Evolutionary conservation across 305 asterid species (phyloP), one percentile per base, ranked within the genome.

Genomic region (Fraxinus dipetala): DNA sequence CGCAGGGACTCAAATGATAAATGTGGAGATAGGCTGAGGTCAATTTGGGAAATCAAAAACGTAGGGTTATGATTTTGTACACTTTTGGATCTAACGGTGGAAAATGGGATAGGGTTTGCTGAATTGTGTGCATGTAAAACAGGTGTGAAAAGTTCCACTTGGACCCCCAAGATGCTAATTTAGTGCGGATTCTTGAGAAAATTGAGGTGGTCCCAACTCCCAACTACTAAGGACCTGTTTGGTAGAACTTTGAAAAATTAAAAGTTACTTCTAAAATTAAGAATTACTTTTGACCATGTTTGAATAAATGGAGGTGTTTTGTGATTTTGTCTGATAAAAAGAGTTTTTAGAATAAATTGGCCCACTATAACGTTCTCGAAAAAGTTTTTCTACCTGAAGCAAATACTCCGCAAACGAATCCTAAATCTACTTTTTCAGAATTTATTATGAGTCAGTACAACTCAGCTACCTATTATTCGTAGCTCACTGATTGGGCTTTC

Each of bases 1-100:
- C 85, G 87, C 84, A 16, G 72, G 79, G 38, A 30, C 74, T 67
- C 36, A 48, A 79, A 43, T 40, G 61, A 79, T 75, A 54, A 61
- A 36, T 20, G 40, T 10, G 45, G 20, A 24, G 78, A 16, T 48
- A 20, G 67, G 81, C 16, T 24, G 84, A 38, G 88, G 87, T 86
- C 13, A 8, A 59, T 65, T 79, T 28, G n/a, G 89, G 20, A 16
- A 86, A 20, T 69, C 5, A 1, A 0, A 72, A 79, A 16, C 1
- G 26, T 6, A 77, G 67, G 82, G 82, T 36, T 73, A 34, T 0
- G 82, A 78, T 78, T 70, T 26, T 20, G 59, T 38, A 20, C 16
- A 35, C 18, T 2, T n/a, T 1, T 24, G 67, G n/a, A 54, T 69
- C 83, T 16, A 26, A 83, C 81, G 86, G 86, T 70, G 8, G 85